Conservation (phyloP, 176 grass and related monocot species). For the Cenchrus americanus region DNA sequence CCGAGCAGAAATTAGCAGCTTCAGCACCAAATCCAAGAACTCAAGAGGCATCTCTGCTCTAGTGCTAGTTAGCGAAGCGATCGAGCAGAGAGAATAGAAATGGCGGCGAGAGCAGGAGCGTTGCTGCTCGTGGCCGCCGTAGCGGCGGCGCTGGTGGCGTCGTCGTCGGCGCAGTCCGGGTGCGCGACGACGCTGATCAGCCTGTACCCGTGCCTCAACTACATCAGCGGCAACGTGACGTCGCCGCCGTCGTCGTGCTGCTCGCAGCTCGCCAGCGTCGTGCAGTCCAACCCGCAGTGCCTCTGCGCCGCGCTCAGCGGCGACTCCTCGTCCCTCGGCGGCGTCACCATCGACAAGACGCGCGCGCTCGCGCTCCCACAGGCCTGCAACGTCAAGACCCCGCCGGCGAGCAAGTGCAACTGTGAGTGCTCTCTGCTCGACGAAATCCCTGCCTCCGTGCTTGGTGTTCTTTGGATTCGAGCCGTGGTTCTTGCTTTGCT, state of each 20-base stretch:
- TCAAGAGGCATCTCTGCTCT: not conserved
- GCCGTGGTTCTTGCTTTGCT: not conserved
- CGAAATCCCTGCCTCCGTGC: not conserved
- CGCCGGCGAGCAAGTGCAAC: slow-evolving; percentile 70
- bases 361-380: slow-evolving; percentile 64
- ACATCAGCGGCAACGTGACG: slow-evolving; percentile 76
- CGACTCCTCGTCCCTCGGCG: slow-evolving; percentile 46
- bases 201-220: slow-evolving; percentile 88
- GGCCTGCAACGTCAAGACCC: slow-evolving; percentile 73
- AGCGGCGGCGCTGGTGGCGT: slow-evolving; percentile 25
- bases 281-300: slow-evolving; percentile 72
- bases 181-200: slow-evolving; percentile 67
- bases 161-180: slow-evolving; percentile 59
- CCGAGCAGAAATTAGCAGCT: not conserved
- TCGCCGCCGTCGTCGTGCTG: slow-evolving; percentile 62
- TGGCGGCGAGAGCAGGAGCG: slow-evolving; percentile 11
- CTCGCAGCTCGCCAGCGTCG: slow-evolving; percentile 63
- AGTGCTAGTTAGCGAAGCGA: not conserved
- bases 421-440: slow-evolving; percentile 39
- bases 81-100: not conserved
- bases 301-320: slow-evolving; percentile 67
- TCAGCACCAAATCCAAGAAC: not conserved
- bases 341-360: slow-evolving; percentile 69
- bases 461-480: not conserved
- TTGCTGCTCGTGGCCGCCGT: slow-evolving; percentile 12